phyloP scores from a whole-genome alignment of 768 basidiomycete species.

The Kwoniella bestiolae region DNA sequence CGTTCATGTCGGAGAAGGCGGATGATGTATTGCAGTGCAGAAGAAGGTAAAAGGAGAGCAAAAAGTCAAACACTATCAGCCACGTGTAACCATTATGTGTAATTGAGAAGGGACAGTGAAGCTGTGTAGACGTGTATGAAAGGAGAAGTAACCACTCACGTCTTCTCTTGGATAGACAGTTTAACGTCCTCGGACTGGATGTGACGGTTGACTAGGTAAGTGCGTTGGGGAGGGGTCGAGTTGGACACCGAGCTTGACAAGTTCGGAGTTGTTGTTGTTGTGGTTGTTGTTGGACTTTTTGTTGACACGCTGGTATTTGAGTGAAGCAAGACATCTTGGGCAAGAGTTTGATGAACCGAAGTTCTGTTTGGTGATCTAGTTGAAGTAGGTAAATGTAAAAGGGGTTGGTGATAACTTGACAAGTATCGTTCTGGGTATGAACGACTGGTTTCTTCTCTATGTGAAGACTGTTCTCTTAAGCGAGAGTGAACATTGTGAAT shows the following conservation, averaged over 20 bases:
- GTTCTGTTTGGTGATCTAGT: slow-evolving; percentile 14
- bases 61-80: neutral
- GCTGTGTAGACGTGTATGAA: neutral
- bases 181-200: slow-evolving; percentile 28
- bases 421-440: slow-evolving; percentile 16
- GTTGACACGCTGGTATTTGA: slow-evolving; percentile 9
- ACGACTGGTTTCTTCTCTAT: slow-evolving; percentile 26
- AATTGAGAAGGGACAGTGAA: neutral
- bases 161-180: slow-evolving; percentile 15
- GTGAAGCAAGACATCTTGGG: slow-evolving; percentile 39
- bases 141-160: slow-evolving; percentile 18
- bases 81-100: slow-evolving; percentile 15
- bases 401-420: slow-evolving; percentile 25
- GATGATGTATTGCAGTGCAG: neutral
- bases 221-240: slow-evolving; percentile 29
- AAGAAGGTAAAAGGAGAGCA: neutral
- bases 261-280: slow-evolving; percentile 25
- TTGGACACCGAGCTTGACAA: slow-evolving; percentile 35
- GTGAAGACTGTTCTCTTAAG: slow-evolving; percentile 29
- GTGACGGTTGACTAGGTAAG: slow-evolving; percentile 29
- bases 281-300: slow-evolving; percentile 19
- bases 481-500: slow-evolving; percentile 42
- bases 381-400: slow-evolving; percentile 18
- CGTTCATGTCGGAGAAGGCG: neutral
- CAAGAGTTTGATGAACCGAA: slow-evolving; percentile 27